Base-by-base conservation (phyloP, 768 basidiomycete genomes). In the Steccherinum ochraceum region DNA sequence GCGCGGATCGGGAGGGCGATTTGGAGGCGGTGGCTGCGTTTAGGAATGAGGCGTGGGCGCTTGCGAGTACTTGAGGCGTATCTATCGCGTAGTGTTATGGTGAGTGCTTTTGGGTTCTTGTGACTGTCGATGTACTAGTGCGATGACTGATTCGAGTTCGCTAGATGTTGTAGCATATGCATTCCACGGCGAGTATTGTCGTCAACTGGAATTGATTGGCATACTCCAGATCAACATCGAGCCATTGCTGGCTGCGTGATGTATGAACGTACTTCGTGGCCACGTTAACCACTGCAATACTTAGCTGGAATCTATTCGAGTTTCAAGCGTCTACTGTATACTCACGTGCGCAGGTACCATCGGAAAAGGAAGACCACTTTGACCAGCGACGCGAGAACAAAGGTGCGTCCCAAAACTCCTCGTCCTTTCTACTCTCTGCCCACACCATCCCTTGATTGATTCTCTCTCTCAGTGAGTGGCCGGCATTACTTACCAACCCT, bases 1-100 rank as follows among this genome's bases (percentile, higher is more conserved):
- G 80, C 52, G 78, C 84, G 18, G 86, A 87, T 65, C 73, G 83
- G 53, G 83, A 86, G 18, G 76, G 77, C 3, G 86, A 89, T 56
- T 67, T 67, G 11, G 87, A 89, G 67, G 87, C 87, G 1, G 84
- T 80, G 16, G 70, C 68, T 2, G 78, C 84, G 40, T 82, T 89
- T 60, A 72, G 82, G 53, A 76, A 86, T 61, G 87, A 90, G 64
- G 85, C 83, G 2, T 76, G 77, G 74, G 64, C 79, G 47, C 77
- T 86, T 53, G 62, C 72, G 48, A 58, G 47, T 46, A 40, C 47
- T 24, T 53, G 24, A n/a, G 18, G 51, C 21, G 13, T 19, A 48
- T 48, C 11, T 11, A 27, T 50, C n/a, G n/a, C n/a, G n/a, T n/a
- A n/a, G n/a, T n/a, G n/a, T n/a, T n/a, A n/a, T n/a, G n/a, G n/a